Evolutionary conservation across 2,329 filamentous ascomycete species (phyloP), one percentile per base, ranked within the genome.

Genomic region (Microascus cirrosus): DNA sequence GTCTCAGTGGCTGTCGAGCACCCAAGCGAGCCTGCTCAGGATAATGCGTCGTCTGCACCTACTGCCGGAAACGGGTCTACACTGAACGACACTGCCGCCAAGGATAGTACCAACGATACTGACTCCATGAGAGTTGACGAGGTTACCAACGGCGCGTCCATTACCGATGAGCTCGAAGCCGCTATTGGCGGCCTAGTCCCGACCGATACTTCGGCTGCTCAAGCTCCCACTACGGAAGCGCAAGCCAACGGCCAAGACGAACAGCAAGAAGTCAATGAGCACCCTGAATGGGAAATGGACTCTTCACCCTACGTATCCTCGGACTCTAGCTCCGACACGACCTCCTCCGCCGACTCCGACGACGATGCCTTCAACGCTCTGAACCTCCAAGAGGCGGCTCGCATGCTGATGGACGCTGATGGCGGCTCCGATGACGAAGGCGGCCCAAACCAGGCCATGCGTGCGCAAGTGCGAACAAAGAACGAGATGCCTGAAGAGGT

Each of bases 251-350:
- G 24, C 55, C 39, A 51, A 52, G 32, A 42, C 55, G 20, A 5
- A 57, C 53, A 28, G 34, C 35, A 50, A 42, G 25, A 36, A 24
- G 48, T 32, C 52, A 64, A 64, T 58, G 75, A 72, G 12, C 77
- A 87, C 52, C 85, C 87, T 2, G 92, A 96, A 70, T 97, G 90
- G 89, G 90, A 95, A 67, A 74, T 79, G 8, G 89, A 93, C 65
- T 91, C 87, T 1, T 89, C 86, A 0, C 87, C 87, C 0, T 87
- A 87, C 66, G 83, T 85, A 65, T 89, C 86, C 6, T 79, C 78
- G 0, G 77, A 82, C 15, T 82, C 80, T 4, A 77, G 72, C 63
- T 82, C 85, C 61, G 80, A 79, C 45, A 82, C 80, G 0, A 81
- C 79, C n/a, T 79, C 80, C 55, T 74, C 76, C 42, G 79, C 83